Evolutionary conservation across 768 basidiomycete genomes (phyloP).

Genomic region (Tylopilus felleus): DNA sequence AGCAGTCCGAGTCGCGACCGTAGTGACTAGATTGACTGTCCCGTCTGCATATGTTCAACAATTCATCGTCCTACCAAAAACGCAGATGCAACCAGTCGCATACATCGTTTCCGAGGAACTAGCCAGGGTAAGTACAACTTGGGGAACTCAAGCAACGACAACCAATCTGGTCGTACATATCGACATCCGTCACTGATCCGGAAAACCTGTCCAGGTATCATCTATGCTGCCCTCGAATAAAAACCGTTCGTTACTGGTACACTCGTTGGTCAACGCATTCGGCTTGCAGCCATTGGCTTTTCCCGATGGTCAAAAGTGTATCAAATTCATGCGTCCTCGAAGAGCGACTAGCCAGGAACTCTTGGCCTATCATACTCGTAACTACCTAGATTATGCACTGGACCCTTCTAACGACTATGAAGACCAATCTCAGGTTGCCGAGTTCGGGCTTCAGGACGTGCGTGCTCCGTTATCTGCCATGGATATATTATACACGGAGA

Average conservation of each 20-base stretch:
- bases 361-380: conserved; percentile 62
- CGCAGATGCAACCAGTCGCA: conserved; percentile 28
- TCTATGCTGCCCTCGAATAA: conserved; percentile 68
- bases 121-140: conserved; percentile 39
- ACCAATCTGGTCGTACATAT: not conserved
- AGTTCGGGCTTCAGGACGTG: conserved; percentile 64
- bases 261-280: conserved; percentile 55
- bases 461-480: conserved; percentile 10
- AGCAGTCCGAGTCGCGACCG: too few species aligned
- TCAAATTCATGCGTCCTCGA: conserved; percentile 50
- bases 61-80: not conserved
- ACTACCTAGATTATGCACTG: conserved; percentile 63
- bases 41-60: not conserved
- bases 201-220: conserved; percentile 33
- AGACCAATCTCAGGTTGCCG: conserved; percentile 22
- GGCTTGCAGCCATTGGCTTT: conserved; percentile 42
- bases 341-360: conserved; percentile 59
- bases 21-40: not conserved
- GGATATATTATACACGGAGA: not conserved
- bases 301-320: conserved; percentile 19
- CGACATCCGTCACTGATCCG: not conserved
- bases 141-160: not conserved
- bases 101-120: conserved; percentile 61
- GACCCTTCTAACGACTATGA: conserved; percentile 30
- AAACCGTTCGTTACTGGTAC: conserved; percentile 62